Conservation (phyloP, 345 rosid species). For the thale cress (Arabidopsis thaliana) region TAIR10.1 NC_003071.7:1611501-1612000, state of each 20-base stretch:
- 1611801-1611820: constrained; percentile 85
- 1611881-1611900: constrained; percentile 62
- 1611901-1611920: constrained; percentile 62
- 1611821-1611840: constrained; percentile 85
- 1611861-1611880: constrained; percentile 69
- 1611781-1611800: constrained; percentile 71
- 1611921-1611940: constrained; percentile 80
- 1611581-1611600: constrained; percentile 95
- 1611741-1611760: constrained; percentile 60
- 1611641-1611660: constrained; percentile 97
- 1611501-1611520: constrained; percentile 89
- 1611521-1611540: constrained; percentile 99
- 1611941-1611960: constrained; percentile 90
- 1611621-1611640: constrained; percentile 81
- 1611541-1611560: constrained; percentile 98
- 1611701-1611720: constrained; percentile 67
- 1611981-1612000: constrained; percentile 58
- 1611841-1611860: constrained; percentile 71
- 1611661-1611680: constrained; percentile 86
- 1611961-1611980: constrained; percentile 83
- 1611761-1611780: constrained; percentile 75
- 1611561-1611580: constrained; percentile 95
- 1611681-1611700: constrained; percentile 67
- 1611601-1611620: constrained; percentile 92
- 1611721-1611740: constrained; percentile 61